Conservation (phyloP, 495 filamentous ascomycete species). For the Neurospora sp. region DNA sequence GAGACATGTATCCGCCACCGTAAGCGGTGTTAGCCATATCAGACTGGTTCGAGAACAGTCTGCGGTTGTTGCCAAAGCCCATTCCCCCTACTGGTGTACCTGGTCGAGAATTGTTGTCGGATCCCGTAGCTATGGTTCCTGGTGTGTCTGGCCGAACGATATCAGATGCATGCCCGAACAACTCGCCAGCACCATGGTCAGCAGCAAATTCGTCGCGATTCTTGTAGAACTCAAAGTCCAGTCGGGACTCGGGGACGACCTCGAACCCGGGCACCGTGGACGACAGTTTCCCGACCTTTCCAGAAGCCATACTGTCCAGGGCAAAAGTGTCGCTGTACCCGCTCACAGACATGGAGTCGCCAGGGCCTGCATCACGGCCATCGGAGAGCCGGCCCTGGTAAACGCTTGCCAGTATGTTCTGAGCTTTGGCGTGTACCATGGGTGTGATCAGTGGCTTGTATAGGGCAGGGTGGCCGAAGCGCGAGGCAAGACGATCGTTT, state of each 20-base stretch:
- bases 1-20: slow-evolving; percentile 7
- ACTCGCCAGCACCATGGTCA: slow-evolving; percentile 68
- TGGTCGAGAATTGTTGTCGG: slow-evolving; percentile 26
- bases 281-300: slow-evolving; percentile 58
- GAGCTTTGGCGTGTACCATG: slow-evolving; percentile 89
- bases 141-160: slow-evolving; percentile 59
- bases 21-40: slow-evolving; percentile 13
- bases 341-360: slow-evolving; percentile 49
- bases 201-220: slow-evolving; percentile 79
- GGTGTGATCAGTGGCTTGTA: slow-evolving; percentile 83
- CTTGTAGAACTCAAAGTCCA: slow-evolving; percentile 91
- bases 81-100: slow-evolving; percentile 32
- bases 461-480: slow-evolving; percentile 87
- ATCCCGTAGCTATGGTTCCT: slow-evolving; percentile 36
- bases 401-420: slow-evolving; percentile 67
- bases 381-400: slow-evolving; percentile 69
- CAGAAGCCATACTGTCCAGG: slow-evolving; percentile 72
- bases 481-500: slow-evolving; percentile 62
- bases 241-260: slow-evolving; percentile 77
- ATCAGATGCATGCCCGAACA: slow-evolving; percentile 61
- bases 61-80: slow-evolving; percentile 16
- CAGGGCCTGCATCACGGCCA: slow-evolving; percentile 39
- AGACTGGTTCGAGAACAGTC: slow-evolving; percentile 10
- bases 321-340: slow-evolving; percentile 59
- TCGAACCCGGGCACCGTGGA: slow-evolving; percentile 56